These are phyloP conservation scores for Blastobotrys apis DNA, from an alignment of 1,139 yeast genomes.

Conservation along the genomic window DNA sequence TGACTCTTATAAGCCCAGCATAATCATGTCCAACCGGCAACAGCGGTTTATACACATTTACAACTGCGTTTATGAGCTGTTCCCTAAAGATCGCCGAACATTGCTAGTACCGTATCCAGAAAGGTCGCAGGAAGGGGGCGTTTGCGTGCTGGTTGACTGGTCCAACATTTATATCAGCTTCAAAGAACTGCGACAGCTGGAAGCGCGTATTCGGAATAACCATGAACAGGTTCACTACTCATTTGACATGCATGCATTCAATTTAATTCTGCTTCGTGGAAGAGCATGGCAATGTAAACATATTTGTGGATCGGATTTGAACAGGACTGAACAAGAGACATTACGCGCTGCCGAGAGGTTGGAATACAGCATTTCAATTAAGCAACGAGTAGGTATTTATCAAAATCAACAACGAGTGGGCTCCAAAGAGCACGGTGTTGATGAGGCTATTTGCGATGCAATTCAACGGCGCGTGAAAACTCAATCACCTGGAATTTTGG, in stretches of 20 bases:
- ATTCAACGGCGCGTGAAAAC: constrained; percentile 9
- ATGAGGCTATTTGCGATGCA: constrained; percentile 21
- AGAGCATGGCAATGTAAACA: constrained; percentile 14
- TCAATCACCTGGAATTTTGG: constrained; percentile 19
- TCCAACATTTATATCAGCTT: constrained; percentile 25
- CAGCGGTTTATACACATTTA: constrained; percentile 1
- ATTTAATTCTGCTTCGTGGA: constrained; percentile 23
- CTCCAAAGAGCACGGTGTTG: constrained; percentile 24
- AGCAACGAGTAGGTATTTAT: background rate
- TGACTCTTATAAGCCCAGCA: too few relatives aligned
- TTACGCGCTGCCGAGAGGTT: background rate
- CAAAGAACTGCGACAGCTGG: background rate
- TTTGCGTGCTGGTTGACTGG: constrained; percentile 23
- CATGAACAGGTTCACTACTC: background rate
- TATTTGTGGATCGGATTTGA: constrained; percentile 8
- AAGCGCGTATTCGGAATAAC: background rate
- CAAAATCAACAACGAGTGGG: background rate
- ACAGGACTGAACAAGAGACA: background rate
- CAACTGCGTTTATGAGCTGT: constrained; percentile 15
- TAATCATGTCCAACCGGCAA: too few relatives aligned
- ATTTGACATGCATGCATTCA: constrained; percentile 19
- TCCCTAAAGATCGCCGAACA: constrained; percentile 22
- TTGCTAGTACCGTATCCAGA: constrained; percentile 21
- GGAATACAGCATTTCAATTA: constrained; percentile 4
- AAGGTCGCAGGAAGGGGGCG: constrained; percentile 4